Conservation (phyloP, 495 filamentous ascomycete species). For the Xylaria venustula region DNA sequence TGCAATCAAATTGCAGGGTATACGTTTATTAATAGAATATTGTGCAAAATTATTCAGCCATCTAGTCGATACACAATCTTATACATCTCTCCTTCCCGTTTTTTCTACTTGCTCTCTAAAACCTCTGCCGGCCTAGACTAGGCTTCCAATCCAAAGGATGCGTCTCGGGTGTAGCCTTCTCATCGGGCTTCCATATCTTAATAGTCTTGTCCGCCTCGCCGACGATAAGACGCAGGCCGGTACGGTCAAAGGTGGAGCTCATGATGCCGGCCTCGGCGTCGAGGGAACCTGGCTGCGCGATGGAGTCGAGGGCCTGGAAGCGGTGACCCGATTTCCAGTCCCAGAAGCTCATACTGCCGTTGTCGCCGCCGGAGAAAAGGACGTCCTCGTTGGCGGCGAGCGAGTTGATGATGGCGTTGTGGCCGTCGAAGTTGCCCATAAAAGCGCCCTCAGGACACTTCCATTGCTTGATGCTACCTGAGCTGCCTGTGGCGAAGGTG, state of each 20-base stretch:
- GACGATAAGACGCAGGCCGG: slow-evolving; percentile 83
- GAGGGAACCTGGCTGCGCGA: slow-evolving; percentile 88
- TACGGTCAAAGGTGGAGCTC: slow-evolving; percentile 85
- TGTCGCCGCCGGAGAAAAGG: slow-evolving; percentile 91
- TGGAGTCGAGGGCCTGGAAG: slow-evolving; percentile 84
- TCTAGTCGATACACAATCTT: not conserved
- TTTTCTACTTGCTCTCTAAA: slow-evolving; percentile 14
- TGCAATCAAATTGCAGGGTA: not conserved
- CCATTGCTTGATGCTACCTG: slow-evolving; percentile 97
- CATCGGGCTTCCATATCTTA: slow-evolving; percentile 94
- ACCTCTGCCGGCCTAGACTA: slow-evolving; percentile 58
- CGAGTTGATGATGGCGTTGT: slow-evolving; percentile 94
- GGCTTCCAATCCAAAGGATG: slow-evolving; percentile 95
- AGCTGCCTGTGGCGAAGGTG: slow-evolving; percentile 91
- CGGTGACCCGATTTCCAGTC: slow-evolving; percentile 97
- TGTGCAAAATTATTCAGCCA: not conserved
- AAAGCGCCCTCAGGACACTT: slow-evolving; percentile 97
- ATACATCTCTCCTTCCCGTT: not conserved
- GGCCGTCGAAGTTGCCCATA: slow-evolving; percentile 99
- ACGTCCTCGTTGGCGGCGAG: slow-evolving; percentile 92
- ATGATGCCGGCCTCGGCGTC: slow-evolving; percentile 95
- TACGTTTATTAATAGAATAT: not conserved
- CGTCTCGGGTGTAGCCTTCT: slow-evolving; percentile 82
- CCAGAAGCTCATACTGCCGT: slow-evolving; percentile 96
- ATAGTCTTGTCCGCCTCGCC: slow-evolving; percentile 98